Conservation (phyloP, 2,329 filamentous ascomycete genomes). For the Venturia nashicola region DNA sequence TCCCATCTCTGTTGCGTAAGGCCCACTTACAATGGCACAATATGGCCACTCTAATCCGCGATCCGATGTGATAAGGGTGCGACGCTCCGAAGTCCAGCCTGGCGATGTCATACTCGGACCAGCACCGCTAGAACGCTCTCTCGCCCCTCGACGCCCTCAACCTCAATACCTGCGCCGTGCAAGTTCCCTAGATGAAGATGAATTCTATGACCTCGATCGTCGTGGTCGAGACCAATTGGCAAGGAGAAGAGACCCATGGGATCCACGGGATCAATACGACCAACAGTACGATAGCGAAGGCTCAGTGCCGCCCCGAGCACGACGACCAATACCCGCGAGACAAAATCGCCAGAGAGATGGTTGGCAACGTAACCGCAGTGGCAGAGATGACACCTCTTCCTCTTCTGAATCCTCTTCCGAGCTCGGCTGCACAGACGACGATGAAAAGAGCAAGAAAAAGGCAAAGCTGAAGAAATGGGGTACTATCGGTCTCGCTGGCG, state of each 20-base stretch:
- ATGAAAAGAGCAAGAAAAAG: conserved; percentile 7
- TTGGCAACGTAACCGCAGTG: not conserved
- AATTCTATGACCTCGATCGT: not conserved
- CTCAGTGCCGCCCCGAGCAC: not conserved
- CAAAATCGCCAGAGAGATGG: not conserved
- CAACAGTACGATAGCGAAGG: conserved; percentile 1
- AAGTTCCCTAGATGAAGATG: not conserved
- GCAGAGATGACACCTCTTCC: not conserved
- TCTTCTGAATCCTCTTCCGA: conserved; percentile 1
- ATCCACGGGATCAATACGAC: not conserved
- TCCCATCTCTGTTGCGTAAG: not conserved
- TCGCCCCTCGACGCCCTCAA: not conserved
- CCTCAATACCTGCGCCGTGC: not conserved
- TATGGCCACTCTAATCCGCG: not conserved
- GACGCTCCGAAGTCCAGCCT: not conserved
- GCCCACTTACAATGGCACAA: not conserved
- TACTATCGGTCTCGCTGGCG: not conserved
- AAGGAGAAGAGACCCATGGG: not conserved
- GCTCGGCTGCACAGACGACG: conserved; percentile 4
- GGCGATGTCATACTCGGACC: conserved; percentile 1
- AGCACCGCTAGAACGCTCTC: not conserved
- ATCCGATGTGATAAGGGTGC: not conserved
- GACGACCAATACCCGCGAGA: not conserved
- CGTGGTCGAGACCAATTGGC: not conserved
- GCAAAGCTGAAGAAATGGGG: conserved; percentile 5